Evolutionary conservation across 371 early-diverging fungal genomes (phyloP).

Genomic region (Apophysomyces ossiformis): DNA sequence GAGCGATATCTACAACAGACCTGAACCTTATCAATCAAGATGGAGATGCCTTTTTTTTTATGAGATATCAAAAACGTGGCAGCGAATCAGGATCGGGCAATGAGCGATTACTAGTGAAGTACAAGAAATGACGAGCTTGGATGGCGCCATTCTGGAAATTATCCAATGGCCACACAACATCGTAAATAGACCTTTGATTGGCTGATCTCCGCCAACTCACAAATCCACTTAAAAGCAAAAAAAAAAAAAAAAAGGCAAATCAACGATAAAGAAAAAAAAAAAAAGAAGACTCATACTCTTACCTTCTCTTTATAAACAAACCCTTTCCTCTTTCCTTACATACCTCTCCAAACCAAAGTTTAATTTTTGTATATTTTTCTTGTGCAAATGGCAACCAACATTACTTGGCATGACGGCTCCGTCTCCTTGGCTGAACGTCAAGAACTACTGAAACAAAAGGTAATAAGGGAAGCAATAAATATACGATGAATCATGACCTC

Average conservation of each 20-base stretch:
- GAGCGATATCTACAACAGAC: background rate
- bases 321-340: background rate
- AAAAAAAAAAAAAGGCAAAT: no score
- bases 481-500: no score
- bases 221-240: no score
- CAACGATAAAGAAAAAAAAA: background rate
- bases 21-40: background rate
- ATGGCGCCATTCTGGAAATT: slow-evolving; percentile 3
- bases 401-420: slow-evolving; percentile 88
- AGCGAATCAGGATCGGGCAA: no score
- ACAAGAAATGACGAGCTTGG: background rate
- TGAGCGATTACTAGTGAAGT: no score
- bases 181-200: background rate
- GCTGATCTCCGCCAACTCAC: background rate
- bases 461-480: slow-evolving; percentile 4
- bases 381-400: slow-evolving; percentile 73
- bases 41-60: background rate
- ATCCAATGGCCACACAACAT: background rate
- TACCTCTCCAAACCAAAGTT: background rate
- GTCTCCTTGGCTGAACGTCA: slow-evolving; percentile 80
- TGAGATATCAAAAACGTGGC: background rate
- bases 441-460: slow-evolving; percentile 75
- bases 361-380: slow-evolving; percentile 5
- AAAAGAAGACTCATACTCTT: background rate
- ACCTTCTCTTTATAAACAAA: background rate